A percentile compares a stretch with the other conserved stretches of the same genome.
These are phyloP conservation scores for Hyparrhenia diplandra DNA, from an alignment of 176 grass and related monocot genomes.

Conservation along the genomic window DNA sequence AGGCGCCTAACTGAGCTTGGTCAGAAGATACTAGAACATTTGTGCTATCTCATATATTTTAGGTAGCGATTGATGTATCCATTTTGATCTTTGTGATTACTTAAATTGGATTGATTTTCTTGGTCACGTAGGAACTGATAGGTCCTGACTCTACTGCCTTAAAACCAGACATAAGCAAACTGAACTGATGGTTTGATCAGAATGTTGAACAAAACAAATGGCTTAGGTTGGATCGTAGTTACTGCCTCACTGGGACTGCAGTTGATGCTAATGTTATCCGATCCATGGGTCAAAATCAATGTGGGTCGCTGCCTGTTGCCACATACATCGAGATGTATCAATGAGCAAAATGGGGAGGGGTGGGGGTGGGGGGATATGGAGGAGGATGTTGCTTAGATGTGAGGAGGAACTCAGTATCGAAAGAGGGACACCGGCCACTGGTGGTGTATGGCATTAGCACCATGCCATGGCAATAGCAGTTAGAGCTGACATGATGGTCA, in stretches of 20 bases:
- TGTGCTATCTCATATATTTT: conserved; percentile 83
- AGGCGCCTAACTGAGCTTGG: conserved; percentile 87
- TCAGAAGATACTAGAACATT: conserved; percentile 89
- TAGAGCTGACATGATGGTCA: not conserved
- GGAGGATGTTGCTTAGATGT: not conserved
- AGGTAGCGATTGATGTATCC: conserved; percentile 44
- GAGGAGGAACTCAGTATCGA: not conserved
- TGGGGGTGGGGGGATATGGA: not conserved
- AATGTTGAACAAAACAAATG: not conserved
- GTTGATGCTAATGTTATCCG: not conserved
- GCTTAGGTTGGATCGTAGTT: not conserved
- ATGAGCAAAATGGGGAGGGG: not conserved
- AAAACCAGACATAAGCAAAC: not conserved
- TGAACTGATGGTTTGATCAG: not conserved
- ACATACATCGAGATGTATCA: not conserved
- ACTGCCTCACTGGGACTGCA: not conserved
- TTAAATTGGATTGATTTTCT: conserved; percentile 15
- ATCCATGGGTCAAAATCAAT: not conserved
- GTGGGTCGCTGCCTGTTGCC: not conserved
- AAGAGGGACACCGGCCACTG: not conserved
- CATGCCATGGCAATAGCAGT: not conserved
- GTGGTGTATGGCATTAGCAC: not conserved
- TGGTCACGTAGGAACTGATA: not conserved
- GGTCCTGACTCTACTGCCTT: not conserved
- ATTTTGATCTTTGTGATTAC: conserved; percentile 13